Base-by-base conservation (phyloP, 345 rosid genomes). In the Bruguiera parviflora region DNA sequence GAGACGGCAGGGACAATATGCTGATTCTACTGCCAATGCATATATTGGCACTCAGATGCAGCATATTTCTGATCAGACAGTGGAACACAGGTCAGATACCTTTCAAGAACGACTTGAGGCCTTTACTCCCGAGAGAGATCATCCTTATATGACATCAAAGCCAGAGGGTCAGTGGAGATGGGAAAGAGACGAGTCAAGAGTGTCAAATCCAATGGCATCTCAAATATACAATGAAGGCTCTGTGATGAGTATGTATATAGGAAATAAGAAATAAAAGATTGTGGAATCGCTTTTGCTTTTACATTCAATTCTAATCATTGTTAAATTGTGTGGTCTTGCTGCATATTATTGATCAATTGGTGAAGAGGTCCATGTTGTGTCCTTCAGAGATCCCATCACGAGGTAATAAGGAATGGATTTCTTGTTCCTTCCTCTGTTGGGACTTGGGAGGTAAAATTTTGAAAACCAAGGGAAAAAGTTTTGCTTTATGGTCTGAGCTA, bases 111-210 rank as follows among this genome's bases (percentile, higher is more conserved):
- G 87, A 64, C 77, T 92, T 56, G 97, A 92, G 86, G 96, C 96
- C 20, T 92, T 92, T 70, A 92, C 97, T 74, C 97, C 96, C 9
- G 96, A 89, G 77, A 89, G 96, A 73, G 97, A 89, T 33, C 85
- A 82, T 51, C 83, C 85, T 0, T 79, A 57, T 75, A 67, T 68
- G 35, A 72, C 79, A 63, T 73, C 90, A 35, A 84, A 83, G 81
- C 65, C 70, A 25, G 96, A 88, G 20, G 83, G 82, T 35, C 94
- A 84, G 58, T 85, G 86, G 88, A 81, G 88, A 69, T 87, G 96
- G 92, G 97, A 87, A 73, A 78, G 92, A 73, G 95, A 87, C 66
- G 90, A 89, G 29, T 76, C 89, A 7, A 87, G 82, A 74, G 71
- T 82, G 76, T 73, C 89, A n/a, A 80, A 84, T 76, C 78, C 86